Evolutionary conservation across 805 yeast species (phyloP).

Genomic region (Blastobotrys robertii): DNA sequence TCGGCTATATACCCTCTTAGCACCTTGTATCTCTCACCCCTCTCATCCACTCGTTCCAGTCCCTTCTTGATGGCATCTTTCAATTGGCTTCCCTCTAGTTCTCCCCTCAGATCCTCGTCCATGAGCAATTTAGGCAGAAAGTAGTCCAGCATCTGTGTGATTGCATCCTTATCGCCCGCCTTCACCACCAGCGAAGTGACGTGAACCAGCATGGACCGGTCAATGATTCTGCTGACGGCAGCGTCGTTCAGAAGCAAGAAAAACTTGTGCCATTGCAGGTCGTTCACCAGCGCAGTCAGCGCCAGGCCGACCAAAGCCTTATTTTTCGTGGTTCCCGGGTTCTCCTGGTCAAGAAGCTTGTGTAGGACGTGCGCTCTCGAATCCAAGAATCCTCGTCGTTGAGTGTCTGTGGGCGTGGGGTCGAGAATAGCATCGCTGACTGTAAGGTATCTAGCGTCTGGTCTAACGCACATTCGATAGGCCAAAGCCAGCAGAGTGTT

Average conservation of each 20-base stretch:
- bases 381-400: slow-evolving; percentile 15
- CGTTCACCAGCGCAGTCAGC: slow-evolving; percentile 22
- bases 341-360: slow-evolving; percentile 7
- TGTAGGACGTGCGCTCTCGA: slow-evolving; percentile 8
- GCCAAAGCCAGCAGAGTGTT: slow-evolving; percentile 18
- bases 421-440: slow-evolving; percentile 16
- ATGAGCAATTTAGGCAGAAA: slow-evolving; percentile 15
- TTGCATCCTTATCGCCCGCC: slow-evolving; percentile 20
- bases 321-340: slow-evolving; percentile 2
- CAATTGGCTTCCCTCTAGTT: slow-evolving; percentile 9
- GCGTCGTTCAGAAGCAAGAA: slow-evolving; percentile 24
- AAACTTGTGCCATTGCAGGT: slow-evolving; percentile 20
- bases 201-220: slow-evolving; percentile 13
- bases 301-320: slow-evolving; percentile 16
- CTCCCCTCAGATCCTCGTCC: not conserved
- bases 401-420: slow-evolving; percentile 13
- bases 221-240: slow-evolving; percentile 10
- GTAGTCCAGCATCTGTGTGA: slow-evolving; percentile 16
- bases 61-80: slow-evolving; percentile 9
- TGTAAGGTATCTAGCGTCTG: slow-evolving; percentile 11
- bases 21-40: slow-evolving; percentile 8
- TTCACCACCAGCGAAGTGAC: slow-evolving; percentile 23
- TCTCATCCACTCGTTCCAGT: slow-evolving; percentile 17
- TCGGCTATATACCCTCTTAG: slow-evolving; percentile 9
- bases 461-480: slow-evolving; percentile 20